Evolutionary conservation across 1,139 yeast species (phyloP).

Genomic region (Nakaseomyces uthaithaninus): DNA sequence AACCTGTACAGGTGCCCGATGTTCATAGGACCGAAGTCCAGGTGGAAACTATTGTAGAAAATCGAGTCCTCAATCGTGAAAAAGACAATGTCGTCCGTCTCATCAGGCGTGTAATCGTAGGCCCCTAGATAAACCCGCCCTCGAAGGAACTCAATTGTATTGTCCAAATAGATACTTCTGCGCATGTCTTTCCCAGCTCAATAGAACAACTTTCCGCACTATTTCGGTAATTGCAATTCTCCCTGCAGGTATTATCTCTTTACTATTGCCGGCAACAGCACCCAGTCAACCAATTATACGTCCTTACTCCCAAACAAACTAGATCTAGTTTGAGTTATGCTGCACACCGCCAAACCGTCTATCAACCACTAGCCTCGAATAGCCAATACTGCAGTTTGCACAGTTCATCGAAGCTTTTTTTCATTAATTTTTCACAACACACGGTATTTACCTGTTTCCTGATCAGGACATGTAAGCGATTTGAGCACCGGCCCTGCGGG

Average conservation of each 20-base stretch:
- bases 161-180: slow-evolving; percentile 20
- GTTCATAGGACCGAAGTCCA: slow-evolving; percentile 94
- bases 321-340: too few species aligned
- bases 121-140: slow-evolving; percentile 90
- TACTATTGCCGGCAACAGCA: too few species aligned
- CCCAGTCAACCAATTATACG: too few species aligned
- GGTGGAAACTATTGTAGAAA: slow-evolving; percentile 85
- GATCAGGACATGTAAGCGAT: slow-evolving; percentile 5
- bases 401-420: slow-evolving; percentile 4
- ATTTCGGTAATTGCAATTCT: too few species aligned
- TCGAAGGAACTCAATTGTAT: slow-evolving; percentile 34
- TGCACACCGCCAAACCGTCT: too few species aligned
- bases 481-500: background rate
- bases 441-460: background rate
- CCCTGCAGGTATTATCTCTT: too few species aligned
- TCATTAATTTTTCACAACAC: background rate
- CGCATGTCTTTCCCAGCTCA: background rate
- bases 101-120: slow-evolving; percentile 69
- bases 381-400: too few species aligned
- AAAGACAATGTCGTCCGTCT: slow-evolving; percentile 67
- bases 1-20: slow-evolving; percentile 88
- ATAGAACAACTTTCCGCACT: too few species aligned
- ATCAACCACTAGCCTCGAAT: too few species aligned
- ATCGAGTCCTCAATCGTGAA: slow-evolving; percentile 89
- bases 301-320: too few species aligned